A percentile compares a stretch with the other conserved stretches of the same genome.
These are phyloP conservation scores for Rhynchospora breviuscula DNA, from an alignment of 176 grass and related monocot genomes.

Conservation along the genomic window DNA sequence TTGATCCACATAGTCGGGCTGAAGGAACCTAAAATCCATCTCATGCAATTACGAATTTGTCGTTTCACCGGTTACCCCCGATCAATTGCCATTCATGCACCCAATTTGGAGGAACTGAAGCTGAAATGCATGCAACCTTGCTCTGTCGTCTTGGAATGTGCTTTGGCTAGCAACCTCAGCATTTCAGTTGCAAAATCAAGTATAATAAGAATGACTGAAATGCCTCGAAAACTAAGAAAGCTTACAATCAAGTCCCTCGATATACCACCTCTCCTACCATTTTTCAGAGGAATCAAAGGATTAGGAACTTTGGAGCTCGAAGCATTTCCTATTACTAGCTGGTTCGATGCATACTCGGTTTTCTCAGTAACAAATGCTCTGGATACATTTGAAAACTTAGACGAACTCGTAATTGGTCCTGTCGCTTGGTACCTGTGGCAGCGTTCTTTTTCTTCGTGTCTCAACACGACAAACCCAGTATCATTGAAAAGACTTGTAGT, in stretches of 20 bases:
- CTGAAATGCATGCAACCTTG: slow-evolving; percentile 8
- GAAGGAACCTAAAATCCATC: slow-evolving; percentile 13
- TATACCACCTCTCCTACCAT: slow-evolving; percentile 24
- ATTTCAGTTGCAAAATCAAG: slow-evolving; percentile 2
- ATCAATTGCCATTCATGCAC: not conserved
- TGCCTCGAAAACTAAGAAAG: not conserved
- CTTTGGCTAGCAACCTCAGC: not conserved
- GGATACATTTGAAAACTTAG: slow-evolving; percentile 25
- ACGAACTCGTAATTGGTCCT: slow-evolving; percentile 45
- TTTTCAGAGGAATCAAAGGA: slow-evolving; percentile 15
- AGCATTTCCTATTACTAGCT: slow-evolving; percentile 17
- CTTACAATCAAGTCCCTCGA: slow-evolving; percentile 34
- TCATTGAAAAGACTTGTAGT: slow-evolving; percentile 47
- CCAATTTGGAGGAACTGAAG: slow-evolving; percentile 17
- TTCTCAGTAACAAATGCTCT: slow-evolving; percentile 28
- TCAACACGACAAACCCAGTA: slow-evolving; percentile 1
- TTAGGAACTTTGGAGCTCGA: slow-evolving; percentile 41
- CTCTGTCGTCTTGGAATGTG: not conserved
- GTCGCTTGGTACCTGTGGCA: slow-evolving; percentile 44
- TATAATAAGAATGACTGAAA: not conserved
- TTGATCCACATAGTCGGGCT: slow-evolving; percentile 1
- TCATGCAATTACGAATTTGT: not conserved
- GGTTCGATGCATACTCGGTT: slow-evolving; percentile 25
- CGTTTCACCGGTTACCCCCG: not conserved
- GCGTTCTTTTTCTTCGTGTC: not conserved